These are phyloP conservation scores for Paraconiothyrium brasiliense DNA, from an alignment of 2,329 filamentous ascomycete species.

Conservation along the genomic window DNA sequence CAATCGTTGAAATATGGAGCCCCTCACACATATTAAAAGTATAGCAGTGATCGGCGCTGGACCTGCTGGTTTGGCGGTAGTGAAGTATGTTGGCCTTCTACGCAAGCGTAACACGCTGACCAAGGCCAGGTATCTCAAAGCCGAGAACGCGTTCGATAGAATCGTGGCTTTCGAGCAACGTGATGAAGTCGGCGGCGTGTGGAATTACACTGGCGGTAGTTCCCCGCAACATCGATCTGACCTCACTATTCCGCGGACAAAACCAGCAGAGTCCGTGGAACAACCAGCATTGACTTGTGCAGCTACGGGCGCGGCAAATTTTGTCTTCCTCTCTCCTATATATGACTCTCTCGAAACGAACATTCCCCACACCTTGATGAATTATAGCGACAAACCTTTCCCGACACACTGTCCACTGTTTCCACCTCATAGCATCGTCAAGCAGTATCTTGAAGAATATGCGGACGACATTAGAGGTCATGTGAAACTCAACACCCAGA, in stretches of 20 bases:
- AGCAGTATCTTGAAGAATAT: slow-evolving; percentile 12
- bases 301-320: neutral
- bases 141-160: slow-evolving; percentile 4
- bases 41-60: slow-evolving; percentile 12
- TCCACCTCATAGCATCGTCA: slow-evolving; percentile 1
- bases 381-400: slow-evolving; percentile 6
- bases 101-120: neutral
- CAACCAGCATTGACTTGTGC: neutral
- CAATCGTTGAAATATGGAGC: neutral
- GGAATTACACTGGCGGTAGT: slow-evolving; percentile 6
- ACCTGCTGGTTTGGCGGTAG: slow-evolving; percentile 6
- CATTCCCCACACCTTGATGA: slow-evolving; percentile 14
- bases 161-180: slow-evolving; percentile 12
- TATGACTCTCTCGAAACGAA: slow-evolving; percentile 13
- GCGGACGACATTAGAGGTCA: neutral
- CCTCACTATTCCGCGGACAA: slow-evolving; percentile 11
- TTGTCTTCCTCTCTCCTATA: slow-evolving; percentile 2
- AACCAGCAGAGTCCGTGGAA: slow-evolving; percentile 2
- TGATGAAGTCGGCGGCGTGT: slow-evolving; percentile 10
- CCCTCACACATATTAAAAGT: neutral
- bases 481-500: neutral
- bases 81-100: neutral
- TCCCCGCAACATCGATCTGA: neutral
- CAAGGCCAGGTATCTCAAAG: slow-evolving; percentile 10
- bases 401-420: slow-evolving; percentile 4